Base-by-base conservation (phyloP, 2,329 filamentous ascomycete species). In the Hymenotorrendiella dingleyae region DNA sequence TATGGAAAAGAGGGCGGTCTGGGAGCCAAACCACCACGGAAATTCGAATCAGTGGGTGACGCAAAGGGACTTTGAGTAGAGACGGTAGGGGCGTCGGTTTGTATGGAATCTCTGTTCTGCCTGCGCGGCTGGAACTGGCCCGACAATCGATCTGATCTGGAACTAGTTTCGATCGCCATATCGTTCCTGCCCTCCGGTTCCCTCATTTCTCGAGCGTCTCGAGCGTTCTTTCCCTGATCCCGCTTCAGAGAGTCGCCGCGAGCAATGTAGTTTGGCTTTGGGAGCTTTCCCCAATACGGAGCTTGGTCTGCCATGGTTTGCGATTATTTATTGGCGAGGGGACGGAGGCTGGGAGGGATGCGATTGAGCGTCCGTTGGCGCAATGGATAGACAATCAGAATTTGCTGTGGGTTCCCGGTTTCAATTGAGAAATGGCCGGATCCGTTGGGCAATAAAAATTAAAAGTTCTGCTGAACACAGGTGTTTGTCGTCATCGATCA, bases 1-100 rank as follows among this genome's bases (percentile, higher is more conserved):
- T 72, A 73, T 43, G 72, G 69, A 43, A 75, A 69, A 2, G 77
- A 78, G n/a, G 74, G 67, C 28, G 78, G 78, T 44, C 76, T 71
- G 40, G 78, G 76, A 53, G 76, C 72, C 48, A 80, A 67, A 20
- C 75, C 76, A 42, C 62, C 66, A 34, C 64, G 64, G 54, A 76
- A 74, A 55, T 63, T 73, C 22, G 74, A 70, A 40, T 67, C 61
- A 33, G 69, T 69, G 30, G 78, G 76, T 26, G 77, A 79, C 49
- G 66, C 70, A 55, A 72, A 71, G 34, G 77, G 74, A 54, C 74
- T 79, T 56, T 74, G 68, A 35, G 76, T 79, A 37, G 76, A 76
- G 46, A 79, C 73, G 53, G 76, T 76, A 42, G 67, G 67, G 52
- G 71, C 68, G 49, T 78, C 73, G 46, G 76, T 80, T 64, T 80